These are phyloP conservation scores for Symbiodinium pilosum DNA, from an alignment of 73 alveolate species.

Conservation along the genomic window DNA sequence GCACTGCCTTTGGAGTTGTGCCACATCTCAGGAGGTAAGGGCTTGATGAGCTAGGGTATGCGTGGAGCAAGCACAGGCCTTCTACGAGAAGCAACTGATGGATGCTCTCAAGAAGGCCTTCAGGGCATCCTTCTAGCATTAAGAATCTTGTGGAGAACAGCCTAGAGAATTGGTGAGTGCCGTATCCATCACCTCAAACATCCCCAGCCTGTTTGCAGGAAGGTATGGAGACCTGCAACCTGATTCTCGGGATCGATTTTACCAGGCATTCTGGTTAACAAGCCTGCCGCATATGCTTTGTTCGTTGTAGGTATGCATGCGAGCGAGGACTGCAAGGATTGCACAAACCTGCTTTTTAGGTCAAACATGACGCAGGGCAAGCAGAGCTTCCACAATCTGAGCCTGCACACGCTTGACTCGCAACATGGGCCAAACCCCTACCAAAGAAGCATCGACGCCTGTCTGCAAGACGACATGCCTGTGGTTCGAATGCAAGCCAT, in stretches of 20 bases:
- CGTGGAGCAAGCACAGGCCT: not conserved
- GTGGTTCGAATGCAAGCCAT: not conserved
- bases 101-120: not conserved
- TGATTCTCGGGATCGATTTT: constrained; percentile 19
- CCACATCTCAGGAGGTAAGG: not conserved
- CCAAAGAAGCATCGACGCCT: not conserved
- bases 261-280: not conserved
- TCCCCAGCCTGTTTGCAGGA: not conserved
- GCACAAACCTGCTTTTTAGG: no score
- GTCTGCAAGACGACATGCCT: not conserved
- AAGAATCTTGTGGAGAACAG: not conserved
- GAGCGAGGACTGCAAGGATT: no score
- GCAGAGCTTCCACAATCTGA: constrained; percentile 21
- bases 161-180: no score
- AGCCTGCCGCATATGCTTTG: not conserved
- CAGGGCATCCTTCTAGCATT: not conserved
- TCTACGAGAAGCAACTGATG: not conserved
- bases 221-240: constrained; percentile 16
- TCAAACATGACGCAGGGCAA: constrained; percentile 1
- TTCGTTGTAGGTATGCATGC: no score
- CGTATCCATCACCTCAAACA: no score
- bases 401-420: not conserved
- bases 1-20: no score
- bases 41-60: not conserved
- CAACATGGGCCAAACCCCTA: constrained; percentile 13